Evolutionary conservation across 1,284 basidiomycete species (phyloP).

Genomic region (Athelia psychrophila): DNA sequence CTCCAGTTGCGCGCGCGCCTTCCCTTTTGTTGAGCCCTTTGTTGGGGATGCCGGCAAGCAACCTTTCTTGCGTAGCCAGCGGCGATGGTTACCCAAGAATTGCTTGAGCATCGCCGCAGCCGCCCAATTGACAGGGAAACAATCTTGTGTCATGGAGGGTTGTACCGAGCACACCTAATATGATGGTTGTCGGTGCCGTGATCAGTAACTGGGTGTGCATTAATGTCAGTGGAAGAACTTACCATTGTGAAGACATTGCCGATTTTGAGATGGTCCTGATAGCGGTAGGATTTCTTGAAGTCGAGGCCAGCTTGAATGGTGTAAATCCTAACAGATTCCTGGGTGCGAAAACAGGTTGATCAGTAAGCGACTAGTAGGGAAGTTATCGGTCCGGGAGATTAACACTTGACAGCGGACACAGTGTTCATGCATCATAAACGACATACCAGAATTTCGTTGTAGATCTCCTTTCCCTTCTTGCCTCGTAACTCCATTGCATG

Average conservation of each 20-base stretch:
- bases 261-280: not conserved
- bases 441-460: not conserved
- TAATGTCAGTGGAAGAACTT: not conserved
- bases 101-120: not conserved
- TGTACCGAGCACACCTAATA: slow-evolving; percentile 5
- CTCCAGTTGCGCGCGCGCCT: no score
- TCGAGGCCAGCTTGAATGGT: not conserved
- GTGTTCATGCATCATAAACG: not conserved
- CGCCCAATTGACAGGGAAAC: slow-evolving; percentile 3
- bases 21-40: no score
- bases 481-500: not conserved
- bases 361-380: no score
- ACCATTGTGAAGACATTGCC: not conserved
- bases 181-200: not conserved
- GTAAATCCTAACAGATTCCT: not conserved
- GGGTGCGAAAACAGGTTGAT: not conserved
- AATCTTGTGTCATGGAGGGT: slow-evolving; percentile 1
- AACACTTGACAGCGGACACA: not conserved
- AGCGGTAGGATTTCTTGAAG: not conserved
- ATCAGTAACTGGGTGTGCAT: not conserved
- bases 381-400: not conserved
- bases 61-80: not conserved
- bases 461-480: not conserved
- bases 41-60: not conserved
- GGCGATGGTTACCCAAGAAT: not conserved